Evolutionary conservation across 1,284 basidiomycete species (phyloP).

Genomic region (Trichosporon coremiiforme): DNA sequence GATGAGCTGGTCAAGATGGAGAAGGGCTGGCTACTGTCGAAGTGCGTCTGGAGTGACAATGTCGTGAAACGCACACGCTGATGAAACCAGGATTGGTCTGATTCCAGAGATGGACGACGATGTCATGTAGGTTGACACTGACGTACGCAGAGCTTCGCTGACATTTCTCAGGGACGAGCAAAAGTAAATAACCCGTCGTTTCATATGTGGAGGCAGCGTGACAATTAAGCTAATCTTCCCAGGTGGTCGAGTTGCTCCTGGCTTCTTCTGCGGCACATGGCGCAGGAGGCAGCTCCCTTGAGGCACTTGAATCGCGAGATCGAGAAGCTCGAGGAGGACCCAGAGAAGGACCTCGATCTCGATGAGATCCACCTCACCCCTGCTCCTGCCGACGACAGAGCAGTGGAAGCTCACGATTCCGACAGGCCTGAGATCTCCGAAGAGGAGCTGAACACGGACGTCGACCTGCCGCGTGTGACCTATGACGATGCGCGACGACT

Average conservation of each 20-base stretch:
- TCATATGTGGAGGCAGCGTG: neutral
- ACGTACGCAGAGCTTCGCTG: conserved; percentile 21
- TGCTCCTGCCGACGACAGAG: conserved; percentile 18
- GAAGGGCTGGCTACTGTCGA: conserved; percentile 72
- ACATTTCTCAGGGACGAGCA: conserved; percentile 58
- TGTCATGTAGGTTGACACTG: conserved; percentile 63
- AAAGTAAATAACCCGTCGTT: conserved; percentile 65
- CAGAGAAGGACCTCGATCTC: neutral
- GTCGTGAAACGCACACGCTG: neutral
- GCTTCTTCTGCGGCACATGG: conserved; percentile 71
- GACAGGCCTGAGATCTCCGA: conserved; percentile 11
- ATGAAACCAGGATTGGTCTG: conserved; percentile 60
- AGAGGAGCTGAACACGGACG: conserved; percentile 37
- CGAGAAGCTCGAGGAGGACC: neutral
- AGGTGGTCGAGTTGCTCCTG: conserved; percentile 65
- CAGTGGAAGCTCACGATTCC: neutral
- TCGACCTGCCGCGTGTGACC: conserved; percentile 46
- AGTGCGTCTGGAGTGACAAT: conserved; percentile 36
- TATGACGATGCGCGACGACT: conserved; percentile 61
- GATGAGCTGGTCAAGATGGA: conserved; percentile 67
- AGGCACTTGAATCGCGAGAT: neutral
- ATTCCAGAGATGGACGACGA: conserved; percentile 79
- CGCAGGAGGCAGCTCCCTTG: conserved; percentile 41
- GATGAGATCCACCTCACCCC: conserved; percentile 24
- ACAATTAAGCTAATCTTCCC: neutral